Base-by-base conservation (phyloP, 805 yeast genomes). In the Teunomyces gatunensis region DNA sequence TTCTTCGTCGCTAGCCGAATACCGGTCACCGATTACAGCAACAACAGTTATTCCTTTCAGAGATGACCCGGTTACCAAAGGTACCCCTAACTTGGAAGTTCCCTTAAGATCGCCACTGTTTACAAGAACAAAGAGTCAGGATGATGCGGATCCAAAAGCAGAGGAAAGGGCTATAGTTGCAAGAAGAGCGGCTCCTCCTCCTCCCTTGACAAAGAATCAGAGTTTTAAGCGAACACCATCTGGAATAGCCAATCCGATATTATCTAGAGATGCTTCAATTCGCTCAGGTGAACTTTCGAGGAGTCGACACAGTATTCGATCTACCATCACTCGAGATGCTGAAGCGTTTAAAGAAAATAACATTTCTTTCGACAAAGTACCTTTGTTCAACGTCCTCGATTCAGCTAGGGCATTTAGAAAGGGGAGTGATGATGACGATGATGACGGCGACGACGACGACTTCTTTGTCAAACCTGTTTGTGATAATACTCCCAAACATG, bases 321-420 rank as follows among this genome's bases (percentile, higher is more conserved):
- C 54, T 13, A 45, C 44, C 3, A 23, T 25, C 3, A 48, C 53
- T n/a, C 53, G 43, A 25, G 50, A 47, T 2, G 44, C 40, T 4
- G 85, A 80, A 56, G 78, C 80, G 12, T 87, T 87, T 66, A 76
- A 74, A 40, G 96, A 89, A 53, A 87, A 87, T 56, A 78, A 74
- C 2, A 78, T 89, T 28, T 79, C 83, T 2, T 91, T 91, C 68
- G 86, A 79, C n/a, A 83, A 78, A 51, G 91, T 84, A 0, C 94
- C 96, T 0, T 46, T 41, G 4, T 54, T 49, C 33, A 45, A 30
- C 4, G 32, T 25, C 4, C 40, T 44, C 6, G 43, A 35, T 44
- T 29, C 23, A 9, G 20, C 44, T 17, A 11, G 45, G 13, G 23
- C 23, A 5, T 23, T 18, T 23, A 3, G 65, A 80, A 37, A 74